A percentile compares a stretch with the other conserved stretches of the same genome.
Evolutionary conservation across 2,329 filamentous ascomycete genomes (phyloP).

Genomic region (Venturia carpophila): DNA sequence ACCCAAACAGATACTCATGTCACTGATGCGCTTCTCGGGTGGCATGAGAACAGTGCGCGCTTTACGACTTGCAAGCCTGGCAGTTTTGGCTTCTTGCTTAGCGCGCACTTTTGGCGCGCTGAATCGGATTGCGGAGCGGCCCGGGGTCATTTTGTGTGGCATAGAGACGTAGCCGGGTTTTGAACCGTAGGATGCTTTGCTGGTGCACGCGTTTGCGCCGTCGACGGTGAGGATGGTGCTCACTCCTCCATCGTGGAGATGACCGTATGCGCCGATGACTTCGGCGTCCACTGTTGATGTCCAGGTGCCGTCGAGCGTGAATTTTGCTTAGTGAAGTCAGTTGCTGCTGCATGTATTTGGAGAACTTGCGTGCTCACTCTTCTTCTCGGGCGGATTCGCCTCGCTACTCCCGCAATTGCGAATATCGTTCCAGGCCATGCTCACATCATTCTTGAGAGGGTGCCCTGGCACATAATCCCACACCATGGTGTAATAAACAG

Average conservation of each 20-base stretch:
- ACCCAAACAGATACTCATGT: constrained; percentile 13
- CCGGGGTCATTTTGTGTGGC: neutral
- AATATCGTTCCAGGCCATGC: constrained; percentile 18
- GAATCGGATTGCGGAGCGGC: neutral
- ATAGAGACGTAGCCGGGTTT: constrained; percentile 13
- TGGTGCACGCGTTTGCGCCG: constrained; percentile 10
- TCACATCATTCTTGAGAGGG: constrained; percentile 13
- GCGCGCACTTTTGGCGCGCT: neutral
- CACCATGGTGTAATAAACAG: constrained; percentile 17
- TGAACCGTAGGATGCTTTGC: constrained; percentile 13
- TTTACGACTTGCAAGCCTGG: neutral
- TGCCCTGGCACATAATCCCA: constrained; percentile 14
- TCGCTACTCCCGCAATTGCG: constrained; percentile 18
- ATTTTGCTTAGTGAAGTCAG: neutral
- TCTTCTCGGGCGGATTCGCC: constrained; percentile 15
- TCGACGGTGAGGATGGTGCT: constrained; percentile 1
- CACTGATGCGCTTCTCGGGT: constrained; percentile 10
- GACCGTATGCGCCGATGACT: constrained; percentile 13
- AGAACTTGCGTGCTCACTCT: neutral
- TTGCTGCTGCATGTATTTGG: neutral
- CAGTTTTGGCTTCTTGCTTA: neutral
- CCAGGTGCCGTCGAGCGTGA: constrained; percentile 13
- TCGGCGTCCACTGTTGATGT: constrained; percentile 15
- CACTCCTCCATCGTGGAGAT: constrained; percentile 16
- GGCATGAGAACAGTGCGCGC: neutral